Conservation (phyloP, 345 rosid species). For the Rhodamnia rubescens region DNA sequence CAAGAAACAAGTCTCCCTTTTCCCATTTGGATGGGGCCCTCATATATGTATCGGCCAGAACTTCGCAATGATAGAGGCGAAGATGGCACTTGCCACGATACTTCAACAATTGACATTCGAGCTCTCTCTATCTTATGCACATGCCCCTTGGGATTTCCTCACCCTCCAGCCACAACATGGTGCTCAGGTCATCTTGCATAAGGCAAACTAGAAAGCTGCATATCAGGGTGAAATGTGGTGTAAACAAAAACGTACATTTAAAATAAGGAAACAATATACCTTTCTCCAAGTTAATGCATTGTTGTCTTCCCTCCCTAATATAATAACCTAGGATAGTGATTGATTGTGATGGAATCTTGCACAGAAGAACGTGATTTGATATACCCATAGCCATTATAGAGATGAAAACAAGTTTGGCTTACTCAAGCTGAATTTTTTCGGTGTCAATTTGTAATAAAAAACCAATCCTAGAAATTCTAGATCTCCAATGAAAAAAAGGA, state of each 20-base stretch:
- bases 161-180: conserved; percentile 4
- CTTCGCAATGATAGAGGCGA: conserved; percentile 3
- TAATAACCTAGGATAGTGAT: background rate
- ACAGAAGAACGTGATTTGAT: background rate
- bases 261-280: background rate
- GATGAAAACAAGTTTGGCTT: background rate
- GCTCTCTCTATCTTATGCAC: background rate
- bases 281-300: background rate
- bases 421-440: background rate
- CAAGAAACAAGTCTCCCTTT: background rate
- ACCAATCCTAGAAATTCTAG: background rate
- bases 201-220: background rate
- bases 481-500: background rate
- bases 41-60: conserved; percentile 7
- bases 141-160: background rate
- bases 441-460: background rate
- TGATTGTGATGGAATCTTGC: background rate
- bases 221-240: background rate
- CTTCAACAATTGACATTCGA: conserved; percentile 1
- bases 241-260: background rate
- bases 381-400: background rate
- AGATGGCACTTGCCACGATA: conserved; percentile 4
- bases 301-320: background rate
- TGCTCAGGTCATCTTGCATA: background rate
- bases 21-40: conserved; percentile 8